Percentiles rank a stretch among this genome's conserved stretches.
phyloP scores from a whole-genome alignment of 352 stramenopile genomes.

The Globisporangium okanoganense region DNA sequence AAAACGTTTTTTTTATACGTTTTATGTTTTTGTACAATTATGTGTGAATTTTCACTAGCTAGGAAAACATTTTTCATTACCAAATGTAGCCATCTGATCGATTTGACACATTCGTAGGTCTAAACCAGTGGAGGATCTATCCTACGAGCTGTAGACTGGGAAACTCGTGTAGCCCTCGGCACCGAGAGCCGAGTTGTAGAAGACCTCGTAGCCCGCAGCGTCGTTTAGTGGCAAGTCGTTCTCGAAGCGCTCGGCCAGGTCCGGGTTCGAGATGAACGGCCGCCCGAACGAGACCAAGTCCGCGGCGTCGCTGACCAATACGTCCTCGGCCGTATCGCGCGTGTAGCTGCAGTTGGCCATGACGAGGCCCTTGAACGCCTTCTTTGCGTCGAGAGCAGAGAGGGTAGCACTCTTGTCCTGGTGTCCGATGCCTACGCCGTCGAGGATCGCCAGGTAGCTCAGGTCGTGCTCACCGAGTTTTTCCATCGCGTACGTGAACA shows the following conservation, averaged over 20 bases:
- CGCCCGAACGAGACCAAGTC: slow-evolving; percentile 26
- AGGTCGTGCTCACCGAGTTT: slow-evolving; percentile 9
- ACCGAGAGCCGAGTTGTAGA: background rate
- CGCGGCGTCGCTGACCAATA: slow-evolving; percentile 8
- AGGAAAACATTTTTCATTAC: too few relatives aligned
- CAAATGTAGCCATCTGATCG: too few relatives aligned
- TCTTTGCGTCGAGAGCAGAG: slow-evolving; percentile 17
- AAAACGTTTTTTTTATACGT: too few relatives aligned
- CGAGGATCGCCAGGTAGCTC: slow-evolving; percentile 17
- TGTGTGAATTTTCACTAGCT: too few relatives aligned
- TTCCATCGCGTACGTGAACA: slow-evolving; percentile 24
- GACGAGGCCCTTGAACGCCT: slow-evolving; percentile 19
- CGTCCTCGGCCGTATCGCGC: slow-evolving; percentile 9
- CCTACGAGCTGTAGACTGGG: slow-evolving; percentile 5
- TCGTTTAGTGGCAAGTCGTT: slow-evolving; percentile 12
- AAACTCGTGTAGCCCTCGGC: slow-evolving; percentile 2
- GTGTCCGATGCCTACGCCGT: slow-evolving; percentile 16
- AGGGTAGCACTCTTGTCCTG: slow-evolving; percentile 10
- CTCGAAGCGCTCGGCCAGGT: slow-evolving; percentile 21
- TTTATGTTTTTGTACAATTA: too few relatives aligned
- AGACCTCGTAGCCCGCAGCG: background rate
- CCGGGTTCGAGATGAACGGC: slow-evolving; percentile 29
- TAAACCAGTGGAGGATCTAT: too few relatives aligned
- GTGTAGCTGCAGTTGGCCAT: slow-evolving; percentile 25
- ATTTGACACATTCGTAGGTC: too few relatives aligned